Evolutionary conservation across 2,329 filamentous ascomycete species (phyloP).

Genomic region (Huntiella abstrusa): DNA sequence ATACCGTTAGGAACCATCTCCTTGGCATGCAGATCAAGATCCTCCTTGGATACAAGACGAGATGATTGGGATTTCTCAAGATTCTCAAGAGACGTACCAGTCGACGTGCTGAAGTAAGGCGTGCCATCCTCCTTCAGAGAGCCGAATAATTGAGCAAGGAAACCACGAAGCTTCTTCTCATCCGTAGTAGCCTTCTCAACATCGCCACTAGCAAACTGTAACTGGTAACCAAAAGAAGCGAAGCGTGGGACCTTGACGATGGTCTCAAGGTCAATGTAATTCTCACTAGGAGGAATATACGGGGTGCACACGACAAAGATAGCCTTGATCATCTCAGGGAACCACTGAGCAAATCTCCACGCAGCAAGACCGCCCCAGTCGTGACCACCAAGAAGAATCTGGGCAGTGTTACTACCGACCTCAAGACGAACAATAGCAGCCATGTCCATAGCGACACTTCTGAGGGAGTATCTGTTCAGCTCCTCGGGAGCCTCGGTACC

Average conservation of each 20-base stretch:
- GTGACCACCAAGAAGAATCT: slow-evolving; percentile 71
- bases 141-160: slow-evolving; percentile 55
- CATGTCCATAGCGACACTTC: slow-evolving; percentile 56
- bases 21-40: slow-evolving; percentile 58
- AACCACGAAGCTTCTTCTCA: slow-evolving; percentile 44
- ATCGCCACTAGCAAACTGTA: slow-evolving; percentile 54
- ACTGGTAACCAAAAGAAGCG: slow-evolving; percentile 66
- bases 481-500: slow-evolving; percentile 50
- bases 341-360: slow-evolving; percentile 55
- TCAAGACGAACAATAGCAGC: slow-evolving; percentile 46
- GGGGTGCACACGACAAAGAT: slow-evolving; percentile 72
- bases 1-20: slow-evolving; percentile 57
- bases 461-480: slow-evolving; percentile 46
- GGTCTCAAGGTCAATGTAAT: slow-evolving; percentile 38
- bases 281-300: slow-evolving; percentile 34
- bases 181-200: slow-evolving; percentile 40
- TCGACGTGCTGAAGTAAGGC: slow-evolving; percentile 31
- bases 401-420: slow-evolving; percentile 22
- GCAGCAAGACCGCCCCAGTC: slow-evolving; percentile 77
- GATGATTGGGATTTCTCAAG: slow-evolving; percentile 42
- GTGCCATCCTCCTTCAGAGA: slow-evolving; percentile 17
- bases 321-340: slow-evolving; percentile 52
- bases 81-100: slow-evolving; percentile 41
- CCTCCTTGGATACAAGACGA: slow-evolving; percentile 44
- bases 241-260: slow-evolving; percentile 33